These are phyloP conservation scores for Linnemannia hyalina DNA, from an alignment of 192 early-diverging fungal genomes.

Conservation along the genomic window DNA sequence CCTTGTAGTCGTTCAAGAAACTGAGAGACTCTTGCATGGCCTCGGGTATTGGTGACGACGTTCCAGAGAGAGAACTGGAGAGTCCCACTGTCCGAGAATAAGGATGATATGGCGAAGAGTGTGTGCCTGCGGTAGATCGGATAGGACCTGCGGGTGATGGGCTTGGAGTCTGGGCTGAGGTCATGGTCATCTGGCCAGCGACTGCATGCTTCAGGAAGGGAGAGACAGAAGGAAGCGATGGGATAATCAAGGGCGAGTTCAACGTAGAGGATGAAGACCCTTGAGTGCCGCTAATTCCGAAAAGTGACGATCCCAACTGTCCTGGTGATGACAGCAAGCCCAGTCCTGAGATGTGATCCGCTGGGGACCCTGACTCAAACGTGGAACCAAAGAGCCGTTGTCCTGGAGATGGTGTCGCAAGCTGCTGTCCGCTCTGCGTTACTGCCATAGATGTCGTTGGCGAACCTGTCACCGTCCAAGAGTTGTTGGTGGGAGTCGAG, in stretches of 20 bases:
- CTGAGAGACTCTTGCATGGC: conserved; percentile 53
- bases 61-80: conserved; percentile 13
- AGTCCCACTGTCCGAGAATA: conserved; percentile 20
- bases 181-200: conserved; percentile 36
- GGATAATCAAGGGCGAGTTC: conserved; percentile 47
- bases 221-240: conserved; percentile 40
- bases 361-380: conserved; percentile 9
- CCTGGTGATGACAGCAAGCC: conserved; percentile 31
- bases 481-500: conserved; percentile 5
- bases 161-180: conserved; percentile 20
- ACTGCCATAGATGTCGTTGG: conserved; percentile 3
- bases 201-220: conserved; percentile 41
- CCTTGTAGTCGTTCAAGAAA: conserved; percentile 50
- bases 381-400: conserved; percentile 13
- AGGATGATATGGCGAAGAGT: conserved; percentile 30
- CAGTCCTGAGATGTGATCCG: conserved; percentile 28
- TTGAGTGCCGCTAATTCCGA: conserved; percentile 13
- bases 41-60: conserved; percentile 35
- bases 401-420: conserved; percentile 22
- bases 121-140: neutral
- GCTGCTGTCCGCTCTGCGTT: conserved; percentile 12
- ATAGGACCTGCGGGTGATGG: conserved; percentile 30
- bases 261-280: conserved; percentile 20
- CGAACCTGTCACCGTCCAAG: conserved; percentile 21
- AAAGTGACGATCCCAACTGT: conserved; percentile 5